Base-by-base conservation (phyloP, 2,329 filamentous ascomycete genomes). In the Xylariaceae sp. region DNA sequence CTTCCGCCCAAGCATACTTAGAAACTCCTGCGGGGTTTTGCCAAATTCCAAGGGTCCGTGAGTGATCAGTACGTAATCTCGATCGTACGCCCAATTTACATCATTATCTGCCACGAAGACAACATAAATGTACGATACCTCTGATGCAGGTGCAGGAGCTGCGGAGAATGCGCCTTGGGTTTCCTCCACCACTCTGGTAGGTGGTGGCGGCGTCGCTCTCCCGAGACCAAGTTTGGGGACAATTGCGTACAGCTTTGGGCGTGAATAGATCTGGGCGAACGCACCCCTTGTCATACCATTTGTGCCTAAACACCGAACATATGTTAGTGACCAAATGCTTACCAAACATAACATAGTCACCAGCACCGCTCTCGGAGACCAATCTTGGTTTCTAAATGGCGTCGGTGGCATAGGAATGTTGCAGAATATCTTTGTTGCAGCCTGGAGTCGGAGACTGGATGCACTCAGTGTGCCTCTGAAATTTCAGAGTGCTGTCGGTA, bases 331-430 rank as follows among this genome's bases (percentile, higher is more conserved):
- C 4, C 22, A 27, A n/a, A 27, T 27, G 12, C 33, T 36, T 5
- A 36, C 33, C 12, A 4, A 27, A 27, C 7, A 5, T 5, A 36
- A 4, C 33, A 15, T 4, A 36, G 33, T 59, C 18, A 47, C 46
- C 6, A 41, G 50, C 11, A 15, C 54, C 1, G 57, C 46, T 1
- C 11, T 58, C 3, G 10, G 44, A 17, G 45, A 51, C 7, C 41
- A 56, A 14, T 54, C 49, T 1, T 60, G 58, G 56, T 58, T 48
- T 39, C 52, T 58, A 5, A 22, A 58, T 3, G 54, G 45, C 1
- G 46, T 58, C 33, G 54, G 56, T 6, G 33, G 44, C 0, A 19
- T 58, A 1, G 56, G 58, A 1, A 55, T 56, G 39, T 9, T 60
- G 1, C 45, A 57, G 27, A 60, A 60, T 39, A 30, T 49, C 6